A percentile compares a stretch with the other conserved stretches of the same genome.
Evolutionary conservation across 768 basidiomycete species (phyloP).

Genomic region (Tremella yokohamensis): DNA sequence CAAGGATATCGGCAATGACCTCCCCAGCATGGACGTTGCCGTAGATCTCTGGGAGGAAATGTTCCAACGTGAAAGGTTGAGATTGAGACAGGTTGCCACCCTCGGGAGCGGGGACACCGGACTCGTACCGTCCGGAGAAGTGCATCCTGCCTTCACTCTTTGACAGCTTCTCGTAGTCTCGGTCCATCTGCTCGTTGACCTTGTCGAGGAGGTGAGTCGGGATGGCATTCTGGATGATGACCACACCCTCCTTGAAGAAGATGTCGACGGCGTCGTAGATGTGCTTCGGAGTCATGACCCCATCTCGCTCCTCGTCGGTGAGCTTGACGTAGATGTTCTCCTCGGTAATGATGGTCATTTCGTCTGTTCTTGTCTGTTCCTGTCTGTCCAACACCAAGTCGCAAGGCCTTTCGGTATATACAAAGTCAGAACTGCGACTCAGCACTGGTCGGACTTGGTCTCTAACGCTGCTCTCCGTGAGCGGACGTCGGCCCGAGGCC

Average conservation of each 20-base stretch:
- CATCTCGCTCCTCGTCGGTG: slow-evolving; percentile 17
- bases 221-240: slow-evolving; percentile 12
- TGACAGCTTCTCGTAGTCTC: slow-evolving; percentile 10
- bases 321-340: slow-evolving; percentile 5
- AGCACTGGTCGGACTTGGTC: no score
- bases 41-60: slow-evolving; percentile 12
- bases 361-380: no score
- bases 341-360: no score
- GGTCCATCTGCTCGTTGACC: slow-evolving; percentile 12
- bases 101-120: slow-evolving; percentile 23
- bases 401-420: no score
- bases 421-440: no score
- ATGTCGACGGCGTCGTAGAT: slow-evolving; percentile 13
- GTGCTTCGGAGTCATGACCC: slow-evolving; percentile 9
- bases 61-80: no score
- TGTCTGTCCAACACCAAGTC: no score
- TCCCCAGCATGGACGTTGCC: slow-evolving; percentile 8
- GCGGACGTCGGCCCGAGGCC: no score
- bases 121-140: no score
- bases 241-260: slow-evolving; percentile 14
- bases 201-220: slow-evolving; percentile 11
- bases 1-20: slow-evolving; percentile 10
- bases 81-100: slow-evolving; percentile 15
- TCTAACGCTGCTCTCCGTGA: no score
- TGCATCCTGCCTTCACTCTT: slow-evolving; percentile 5